These are phyloP conservation scores for Marsdenia floribunda DNA, from an alignment of 257 asterid genomes.

Conservation along the genomic window DNA sequence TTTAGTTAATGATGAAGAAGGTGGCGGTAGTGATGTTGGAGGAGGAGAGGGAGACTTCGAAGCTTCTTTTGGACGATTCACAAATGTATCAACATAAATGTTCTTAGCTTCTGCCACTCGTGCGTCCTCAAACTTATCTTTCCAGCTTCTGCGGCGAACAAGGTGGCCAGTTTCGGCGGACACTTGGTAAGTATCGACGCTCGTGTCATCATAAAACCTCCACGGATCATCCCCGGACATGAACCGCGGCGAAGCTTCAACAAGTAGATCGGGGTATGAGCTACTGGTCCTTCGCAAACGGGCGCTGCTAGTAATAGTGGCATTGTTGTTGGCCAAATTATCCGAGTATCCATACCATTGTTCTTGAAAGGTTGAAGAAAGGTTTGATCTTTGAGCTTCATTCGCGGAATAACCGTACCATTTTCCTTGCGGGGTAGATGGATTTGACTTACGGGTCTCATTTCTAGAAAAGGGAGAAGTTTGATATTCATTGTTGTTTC, in stretches of 20 bases:
- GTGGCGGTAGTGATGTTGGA: slow-evolving; percentile 13
- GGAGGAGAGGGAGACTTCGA: slow-evolving; percentile 17
- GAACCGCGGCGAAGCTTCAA: slow-evolving; percentile 43
- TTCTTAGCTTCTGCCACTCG: slow-evolving; percentile 21
- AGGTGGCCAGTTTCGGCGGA: slow-evolving; percentile 39
- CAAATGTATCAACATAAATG: slow-evolving; percentile 40
- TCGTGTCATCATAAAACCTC: slow-evolving; percentile 53
- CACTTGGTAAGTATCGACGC: slow-evolving; percentile 30
- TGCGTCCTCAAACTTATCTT: slow-evolving; percentile 28
- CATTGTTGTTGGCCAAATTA: slow-evolving; percentile 11
- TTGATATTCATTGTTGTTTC: slow-evolving; percentile 35
- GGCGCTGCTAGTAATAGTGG: background rate
- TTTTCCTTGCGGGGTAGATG: slow-evolving; percentile 30
- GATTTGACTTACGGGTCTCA: slow-evolving; percentile 26
- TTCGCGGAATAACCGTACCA: slow-evolving; percentile 25
- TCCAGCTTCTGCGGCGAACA: slow-evolving; percentile 66
- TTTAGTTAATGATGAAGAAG: slow-evolving; percentile 15
- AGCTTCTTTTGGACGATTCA: slow-evolving; percentile 22
- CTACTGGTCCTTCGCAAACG: slow-evolving; percentile 49
- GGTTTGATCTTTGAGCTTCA: slow-evolving; percentile 23
- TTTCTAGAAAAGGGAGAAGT: slow-evolving; percentile 26
- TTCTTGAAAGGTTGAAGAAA: slow-evolving; percentile 6
- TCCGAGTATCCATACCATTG: slow-evolving; percentile 21
- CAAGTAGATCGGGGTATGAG: slow-evolving; percentile 83
- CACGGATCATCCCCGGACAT: slow-evolving; percentile 33